A percentile compares a stretch with the other conserved stretches of the same genome.
Conservation (phyloP, 2,329 filamentous ascomycete species). For the Fusarium proliferatum region DNA sequence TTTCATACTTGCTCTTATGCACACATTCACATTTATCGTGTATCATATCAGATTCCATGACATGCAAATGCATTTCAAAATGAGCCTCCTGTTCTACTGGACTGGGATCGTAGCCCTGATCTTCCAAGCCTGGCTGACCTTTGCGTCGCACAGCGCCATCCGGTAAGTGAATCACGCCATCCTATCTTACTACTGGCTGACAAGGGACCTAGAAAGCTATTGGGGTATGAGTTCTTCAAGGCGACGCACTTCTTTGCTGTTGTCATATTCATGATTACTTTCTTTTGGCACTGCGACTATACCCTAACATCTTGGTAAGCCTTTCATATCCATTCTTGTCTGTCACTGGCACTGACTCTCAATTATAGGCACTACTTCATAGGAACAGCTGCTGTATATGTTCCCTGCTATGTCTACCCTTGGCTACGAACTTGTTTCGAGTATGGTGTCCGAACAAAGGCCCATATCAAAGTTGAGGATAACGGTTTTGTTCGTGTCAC, state of each 20-base stretch:
- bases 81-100: neutral
- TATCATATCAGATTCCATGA: neutral
- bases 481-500: neutral
- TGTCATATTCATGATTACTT: neutral
- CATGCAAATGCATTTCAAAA: neutral
- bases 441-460: neutral
- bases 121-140: neutral
- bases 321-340: fast-evolving
- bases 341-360: fast-evolving
- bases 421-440: neutral
- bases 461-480: neutral
- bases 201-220: fast-evolving
- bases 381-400: neutral
- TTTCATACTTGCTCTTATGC: neutral
- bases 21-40: neutral
- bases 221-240: neutral
- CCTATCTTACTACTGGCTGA: fast-evolving
- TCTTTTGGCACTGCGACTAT: neutral
- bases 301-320: neutral
- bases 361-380: neutral
- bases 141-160: neutral
- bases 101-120: neutral
- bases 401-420: neutral
- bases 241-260: neutral
- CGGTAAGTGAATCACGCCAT: fast-evolving